Base-by-base conservation (phyloP, 2,329 filamentous ascomycete species). In the Penicillium sp. region DNA sequence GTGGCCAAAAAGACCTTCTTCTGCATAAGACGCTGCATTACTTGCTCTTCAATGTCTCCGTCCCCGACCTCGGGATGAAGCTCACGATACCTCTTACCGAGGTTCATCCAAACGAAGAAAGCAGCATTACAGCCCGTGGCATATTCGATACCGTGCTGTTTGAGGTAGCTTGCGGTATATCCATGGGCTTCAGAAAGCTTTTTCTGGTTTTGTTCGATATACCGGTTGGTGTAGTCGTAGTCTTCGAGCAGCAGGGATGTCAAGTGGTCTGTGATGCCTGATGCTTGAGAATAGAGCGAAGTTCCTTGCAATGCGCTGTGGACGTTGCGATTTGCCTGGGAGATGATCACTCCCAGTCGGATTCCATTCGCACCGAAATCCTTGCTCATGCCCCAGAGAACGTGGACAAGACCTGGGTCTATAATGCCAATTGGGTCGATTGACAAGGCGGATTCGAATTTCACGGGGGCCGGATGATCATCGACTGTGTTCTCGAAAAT, bases 361-460 rank as follows among this genome's bases (percentile, higher is more conserved):
- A 84, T 67, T 0, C 83, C 83, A 40, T 83, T 83, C 18, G 80
- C 78, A 22, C 81, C 80, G 65, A 85, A 86, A 64, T 84, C 82
- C 56, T 78, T 77, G 48, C 71, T 72, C 63, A 78, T 69, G 0
- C 75, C 76, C 57, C 73, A 79, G 1, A 82, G 65, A 1, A 83
- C 77, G 63, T 86, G 83, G 0, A 86, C 71, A 1, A 78, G 72
- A 7, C 65, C 57, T 1, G 77, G 71, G 53, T 84, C 77, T 31
- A 85, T 81, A 31, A 81, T 59, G 0, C 68, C 76, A 0, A 61
- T 53, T 0, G 71, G 63, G 21, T 79, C 71, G 16, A 83, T 76
- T 0, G 78, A 72, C 2, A 82, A 67, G 0, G 70, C 67, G 0
- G 80, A 83, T 9, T 73, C 72, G 54, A 84, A 84, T 0, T 70